Evolutionary conservation across 768 basidiomycete genomes (phyloP), one percentile per base, ranked within the genome.

Genomic region (Leccinum disarticulatum): DNA sequence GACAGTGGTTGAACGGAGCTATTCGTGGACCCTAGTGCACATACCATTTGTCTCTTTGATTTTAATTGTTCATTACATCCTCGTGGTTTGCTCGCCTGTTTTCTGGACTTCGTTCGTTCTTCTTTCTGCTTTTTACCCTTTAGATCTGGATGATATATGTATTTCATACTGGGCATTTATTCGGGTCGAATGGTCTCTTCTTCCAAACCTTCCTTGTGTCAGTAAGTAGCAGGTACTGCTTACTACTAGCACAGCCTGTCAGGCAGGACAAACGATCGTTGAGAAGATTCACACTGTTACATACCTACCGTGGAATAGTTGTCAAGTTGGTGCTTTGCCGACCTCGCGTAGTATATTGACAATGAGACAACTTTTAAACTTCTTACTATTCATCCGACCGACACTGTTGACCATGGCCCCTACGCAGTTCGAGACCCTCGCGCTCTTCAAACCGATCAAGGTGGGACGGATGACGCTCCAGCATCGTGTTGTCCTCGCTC

Each of bases 1-100:
- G 50, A 33, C 30, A 46, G 15, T 47, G 38, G 48, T 28, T 55
- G 17, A 30, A 22, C 58, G 47, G 11, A 35, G 36, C 25, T 53
- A 10, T 35, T 46, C 38, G 19, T 54, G 25, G 36, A 17, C 38
- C 49, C 5, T 59, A 31, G 50, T 46, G 56, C 52, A 61, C 50
- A 65, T 48, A 50, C 11, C 47, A 33, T 55, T 46, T 49, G 25
- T 51, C 38, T 43, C 41, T 43, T 38, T 53, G 33, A 47, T 63
- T 25, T 54, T 50, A 43, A 43, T 33, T 54, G 54, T 33, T 52
- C 10, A 19, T 46, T 19, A 19, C 4, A 46, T 51, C 36, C n/a
- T 38, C 17, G 55, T 52, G 19, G 35, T 55, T 22, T 13, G 19
- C 28, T 54, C 25, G 27, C 15, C 31, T 25, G 52, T 54, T 52